Conservation (phyloP, 805 yeast genomes). For the Sungouiozyma intestinalis region DNA sequence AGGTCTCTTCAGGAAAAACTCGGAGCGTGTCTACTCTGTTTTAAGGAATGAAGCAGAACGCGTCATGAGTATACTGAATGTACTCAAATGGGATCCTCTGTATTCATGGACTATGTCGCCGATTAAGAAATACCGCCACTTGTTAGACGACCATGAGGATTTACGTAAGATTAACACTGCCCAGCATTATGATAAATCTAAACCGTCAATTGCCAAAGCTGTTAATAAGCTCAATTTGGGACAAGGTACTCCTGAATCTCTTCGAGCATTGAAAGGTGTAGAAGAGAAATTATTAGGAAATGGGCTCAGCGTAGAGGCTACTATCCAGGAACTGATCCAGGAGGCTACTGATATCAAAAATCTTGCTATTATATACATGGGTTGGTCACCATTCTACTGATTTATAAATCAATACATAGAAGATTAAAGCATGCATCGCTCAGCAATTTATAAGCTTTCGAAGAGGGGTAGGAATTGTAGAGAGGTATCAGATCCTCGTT, state of each 20-base stretch:
- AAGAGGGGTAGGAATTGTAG: too few species aligned
- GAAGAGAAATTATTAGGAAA: constrained; percentile 54
- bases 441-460: too few species aligned
- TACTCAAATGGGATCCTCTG: constrained; percentile 83
- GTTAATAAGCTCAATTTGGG: not conserved
- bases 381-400: constrained; percentile 74
- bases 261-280: constrained; percentile 65
- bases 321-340: constrained; percentile 66
- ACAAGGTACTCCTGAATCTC: constrained; percentile 58
- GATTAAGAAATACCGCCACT: constrained; percentile 39
- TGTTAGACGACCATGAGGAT: constrained; percentile 20
- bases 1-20: constrained; percentile 63
- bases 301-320: constrained; percentile 73
- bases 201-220: not conserved
- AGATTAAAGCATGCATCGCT: not conserved
- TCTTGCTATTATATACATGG: constrained; percentile 65
- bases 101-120: constrained; percentile 89
- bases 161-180: constrained; percentile 5
- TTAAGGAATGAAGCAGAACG: constrained; percentile 55
- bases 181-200: not conserved
- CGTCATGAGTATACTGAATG: constrained; percentile 74
- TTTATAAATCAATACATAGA: not conserved
- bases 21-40: constrained; percentile 64
- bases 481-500: not conserved
- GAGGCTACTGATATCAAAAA: constrained; percentile 63